Evolutionary conservation across 345 rosid genomes (phyloP).

Genomic region (Acer campestre): DNA sequence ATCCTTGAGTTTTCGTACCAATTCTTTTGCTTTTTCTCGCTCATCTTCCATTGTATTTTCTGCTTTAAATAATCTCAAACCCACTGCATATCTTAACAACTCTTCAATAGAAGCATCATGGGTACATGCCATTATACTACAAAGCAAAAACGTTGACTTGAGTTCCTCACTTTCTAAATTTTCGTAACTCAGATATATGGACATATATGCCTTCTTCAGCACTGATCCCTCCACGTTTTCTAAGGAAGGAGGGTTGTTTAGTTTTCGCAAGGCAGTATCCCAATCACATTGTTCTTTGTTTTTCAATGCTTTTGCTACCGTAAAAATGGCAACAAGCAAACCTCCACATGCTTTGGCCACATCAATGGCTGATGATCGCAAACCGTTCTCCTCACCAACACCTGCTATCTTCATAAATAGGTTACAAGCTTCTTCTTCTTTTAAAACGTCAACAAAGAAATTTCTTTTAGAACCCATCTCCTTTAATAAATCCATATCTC

Average conservation of each 20-base stretch:
- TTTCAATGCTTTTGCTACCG: constrained; percentile 23
- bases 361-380: constrained; percentile 17
- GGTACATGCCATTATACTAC: not conserved
- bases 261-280: constrained; percentile 22
- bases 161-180: constrained; percentile 28
- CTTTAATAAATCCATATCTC: constrained; percentile 9
- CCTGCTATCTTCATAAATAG: constrained; percentile 29
- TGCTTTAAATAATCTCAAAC: constrained; percentile 21
- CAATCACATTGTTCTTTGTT: constrained; percentile 4
- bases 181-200: constrained; percentile 27
- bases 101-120: not conserved
- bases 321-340: constrained; percentile 26
- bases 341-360: constrained; percentile 28
- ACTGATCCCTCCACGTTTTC: not conserved
- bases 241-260: not conserved
- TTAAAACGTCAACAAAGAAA: constrained; percentile 7
- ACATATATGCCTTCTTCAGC: not conserved
- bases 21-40: constrained; percentile 3
- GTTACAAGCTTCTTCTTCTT: constrained; percentile 28
- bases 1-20: constrained; percentile 27
- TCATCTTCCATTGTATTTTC: not conserved
- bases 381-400: not conserved
- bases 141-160: constrained; percentile 32
- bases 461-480: constrained; percentile 18
- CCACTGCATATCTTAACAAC: constrained; percentile 25